A percentile compares a stretch with the other conserved stretches of the same genome.
These are phyloP conservation scores for Petunia axillaris DNA, from an alignment of 257 asterid species.

Conservation along the genomic window DNA sequence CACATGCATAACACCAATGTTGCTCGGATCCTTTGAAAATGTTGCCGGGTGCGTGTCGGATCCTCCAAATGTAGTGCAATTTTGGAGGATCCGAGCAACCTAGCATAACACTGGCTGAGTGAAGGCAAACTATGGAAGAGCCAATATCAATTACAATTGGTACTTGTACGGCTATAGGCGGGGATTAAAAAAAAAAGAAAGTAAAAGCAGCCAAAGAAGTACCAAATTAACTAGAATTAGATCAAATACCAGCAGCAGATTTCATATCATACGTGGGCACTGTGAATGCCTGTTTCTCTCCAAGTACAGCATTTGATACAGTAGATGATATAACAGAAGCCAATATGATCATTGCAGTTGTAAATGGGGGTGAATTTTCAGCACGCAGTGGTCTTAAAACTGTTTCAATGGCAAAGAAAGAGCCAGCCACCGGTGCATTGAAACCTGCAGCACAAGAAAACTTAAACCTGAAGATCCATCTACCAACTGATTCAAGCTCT, in stretches of 20 bases:
- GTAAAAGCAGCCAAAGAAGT: slow-evolving; percentile 25
- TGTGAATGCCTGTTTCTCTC: slow-evolving; percentile 96
- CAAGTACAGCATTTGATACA: slow-evolving; percentile 97
- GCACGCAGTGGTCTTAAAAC: slow-evolving; percentile 98
- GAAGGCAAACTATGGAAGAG: not conserved
- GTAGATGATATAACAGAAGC: slow-evolving; percentile 98
- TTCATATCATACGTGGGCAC: slow-evolving; percentile 99
- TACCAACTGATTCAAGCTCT: slow-evolving; percentile 15
- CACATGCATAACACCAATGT: not conserved
- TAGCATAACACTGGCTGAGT: not conserved
- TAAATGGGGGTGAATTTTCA: slow-evolving; percentile 99
- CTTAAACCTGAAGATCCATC: slow-evolving; percentile 7
- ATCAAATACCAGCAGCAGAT: slow-evolving; percentile 99
- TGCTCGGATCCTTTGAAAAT: too few relatives aligned
- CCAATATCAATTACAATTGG: not conserved
- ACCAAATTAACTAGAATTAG: slow-evolving; percentile 57
- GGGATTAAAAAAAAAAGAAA: not conserved
- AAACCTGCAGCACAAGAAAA: slow-evolving; percentile 61
- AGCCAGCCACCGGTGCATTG: slow-evolving; percentile 99
- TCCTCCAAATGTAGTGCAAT: too few relatives aligned
- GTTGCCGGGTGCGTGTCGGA: too few relatives aligned
- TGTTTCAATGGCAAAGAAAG: slow-evolving; percentile 98
- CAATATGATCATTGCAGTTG: slow-evolving; percentile 98
- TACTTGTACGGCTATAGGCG: not conserved
- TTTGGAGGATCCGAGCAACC: too few relatives aligned